Evolutionary conservation across 225 moss, liverwort and hornwort species (phyloP).

Genomic region (Physcomitrium patens): DNA sequence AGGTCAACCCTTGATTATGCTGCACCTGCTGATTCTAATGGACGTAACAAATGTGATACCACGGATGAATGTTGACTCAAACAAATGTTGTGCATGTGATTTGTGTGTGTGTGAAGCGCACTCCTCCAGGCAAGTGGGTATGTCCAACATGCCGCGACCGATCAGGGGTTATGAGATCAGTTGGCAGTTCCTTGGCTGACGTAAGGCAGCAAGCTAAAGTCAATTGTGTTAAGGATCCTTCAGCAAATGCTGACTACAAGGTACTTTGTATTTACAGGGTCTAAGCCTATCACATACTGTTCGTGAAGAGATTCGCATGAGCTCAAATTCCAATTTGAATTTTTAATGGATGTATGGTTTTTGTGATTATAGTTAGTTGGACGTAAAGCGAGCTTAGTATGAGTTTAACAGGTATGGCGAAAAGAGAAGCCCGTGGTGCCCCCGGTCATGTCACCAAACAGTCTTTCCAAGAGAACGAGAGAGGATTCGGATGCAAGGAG

Average conservation of each 20-base stretch:
- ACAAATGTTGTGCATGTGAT: conserved; percentile 16
- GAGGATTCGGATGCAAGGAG: conserved; percentile 55
- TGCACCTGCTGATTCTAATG: background rate
- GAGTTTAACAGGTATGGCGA: conserved; percentile 52
- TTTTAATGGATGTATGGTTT: background rate
- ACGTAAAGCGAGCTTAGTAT: conserved; percentile 7
- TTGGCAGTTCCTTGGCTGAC: conserved; percentile 49
- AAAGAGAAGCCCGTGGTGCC: conserved; percentile 50
- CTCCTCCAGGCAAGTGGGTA: conserved; percentile 96
- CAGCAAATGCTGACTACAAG: conserved; percentile 55
- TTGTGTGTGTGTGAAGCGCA: conserved; percentile 64
- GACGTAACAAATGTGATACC: background rate
- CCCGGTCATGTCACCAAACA: conserved; percentile 43
- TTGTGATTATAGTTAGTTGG: background rate
- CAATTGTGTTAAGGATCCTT: conserved; percentile 54
- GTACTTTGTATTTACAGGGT: conserved; percentile 20
- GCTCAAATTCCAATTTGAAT: background rate
- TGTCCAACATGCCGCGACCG: conserved; percentile 80
- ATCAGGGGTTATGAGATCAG: conserved; percentile 59
- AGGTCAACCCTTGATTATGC: background rate
- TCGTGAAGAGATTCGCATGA: background rate
- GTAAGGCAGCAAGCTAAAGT: conserved; percentile 63
- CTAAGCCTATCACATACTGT: background rate
- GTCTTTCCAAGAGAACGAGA: conserved; percentile 67
- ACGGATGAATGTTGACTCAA: background rate